phyloP scores from a whole-genome alignment of 139 green algal species.

The Chlorella sp. region DNA sequence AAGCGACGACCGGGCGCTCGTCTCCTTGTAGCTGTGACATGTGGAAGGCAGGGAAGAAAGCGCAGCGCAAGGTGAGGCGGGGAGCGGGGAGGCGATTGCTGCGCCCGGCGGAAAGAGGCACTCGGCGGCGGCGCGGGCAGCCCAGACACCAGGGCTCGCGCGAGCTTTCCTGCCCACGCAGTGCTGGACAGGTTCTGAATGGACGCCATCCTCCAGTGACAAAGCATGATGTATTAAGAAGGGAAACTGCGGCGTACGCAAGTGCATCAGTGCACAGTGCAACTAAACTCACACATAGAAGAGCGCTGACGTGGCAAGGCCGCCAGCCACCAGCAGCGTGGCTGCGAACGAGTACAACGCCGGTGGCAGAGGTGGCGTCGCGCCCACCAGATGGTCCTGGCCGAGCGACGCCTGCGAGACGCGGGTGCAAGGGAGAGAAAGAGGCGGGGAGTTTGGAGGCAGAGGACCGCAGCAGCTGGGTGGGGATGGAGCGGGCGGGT shows the following conservation, averaged over 20 bases:
- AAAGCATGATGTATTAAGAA: not conserved
- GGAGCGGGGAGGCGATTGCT: not conserved
- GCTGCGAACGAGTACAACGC: not conserved
- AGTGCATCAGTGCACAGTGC: not conserved
- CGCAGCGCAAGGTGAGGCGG: not conserved
- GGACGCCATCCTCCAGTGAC: no score
- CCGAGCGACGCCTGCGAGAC: not conserved
- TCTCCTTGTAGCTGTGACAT: not conserved
- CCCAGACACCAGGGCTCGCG: not conserved
- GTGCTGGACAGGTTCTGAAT: no score
- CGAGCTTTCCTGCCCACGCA: no score
- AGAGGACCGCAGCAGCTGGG: no score
- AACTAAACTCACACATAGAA: not conserved
- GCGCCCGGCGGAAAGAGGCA: not conserved
- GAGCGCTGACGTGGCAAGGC: not conserved
- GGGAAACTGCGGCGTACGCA: not conserved
- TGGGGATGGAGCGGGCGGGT: no score
- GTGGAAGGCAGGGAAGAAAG: constrained; percentile 1
- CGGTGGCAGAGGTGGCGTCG: no score
- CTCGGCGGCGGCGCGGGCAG: not conserved
- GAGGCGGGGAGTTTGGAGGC: no score
- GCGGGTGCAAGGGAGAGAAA: not conserved
- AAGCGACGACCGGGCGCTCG: not conserved
- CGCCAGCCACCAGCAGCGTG: not conserved
- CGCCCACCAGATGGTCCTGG: no score